Evolutionary conservation across 1,139 yeast species (phyloP), one percentile per base, ranked within the genome.

Genomic region (Magnusiomyces magnusii): DNA sequence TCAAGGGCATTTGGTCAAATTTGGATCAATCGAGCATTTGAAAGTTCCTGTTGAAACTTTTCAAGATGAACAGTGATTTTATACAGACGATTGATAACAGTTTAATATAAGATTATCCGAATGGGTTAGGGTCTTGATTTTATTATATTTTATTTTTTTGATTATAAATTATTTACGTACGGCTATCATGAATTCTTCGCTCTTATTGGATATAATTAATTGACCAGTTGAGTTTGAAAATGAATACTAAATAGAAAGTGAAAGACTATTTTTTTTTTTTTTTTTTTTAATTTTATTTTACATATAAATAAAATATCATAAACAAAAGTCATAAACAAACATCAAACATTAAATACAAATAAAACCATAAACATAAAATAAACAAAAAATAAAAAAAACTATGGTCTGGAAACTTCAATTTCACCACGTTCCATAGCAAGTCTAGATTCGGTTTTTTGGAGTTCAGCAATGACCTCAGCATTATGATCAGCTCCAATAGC

Each of bases 401-500:
- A 44, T 5, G 49, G 27, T n/a, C 7, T 44, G n/a, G n/a, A 9
- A 21, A 21, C 27, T n/a, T 19, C 49, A 9, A 44, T 9, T 21
- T 44, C 49, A 21, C 49, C 49, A 19, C 49, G n/a, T 23, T 44
- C 49, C 49, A 44, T 5, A 5, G 49, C n/a, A 21, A 21, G 49
- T 44, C 49, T 44, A 17, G 3, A 5, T 9, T 44, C 21, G 49
- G 3, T 21, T 7, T 19, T 9, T 21, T 44, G 17, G 7, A 67
- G 58, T 42, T 64, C 62, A 44, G 69, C 70, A 56, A 66, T 64
- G 54, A 67, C 56, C 60, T 68, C 71, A 15, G 70, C 70, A 44
- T 66, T 61, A 61, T 67, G 70, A 39, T 68, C 71, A 51, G 71
- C 75, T 61, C 84, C 87, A 69, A 85, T 75, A 55, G 75, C 76